These are phyloP conservation scores for Yamadazyma kitorensis DNA, from an alignment of 805 yeast genomes.

Conservation along the genomic window DNA sequence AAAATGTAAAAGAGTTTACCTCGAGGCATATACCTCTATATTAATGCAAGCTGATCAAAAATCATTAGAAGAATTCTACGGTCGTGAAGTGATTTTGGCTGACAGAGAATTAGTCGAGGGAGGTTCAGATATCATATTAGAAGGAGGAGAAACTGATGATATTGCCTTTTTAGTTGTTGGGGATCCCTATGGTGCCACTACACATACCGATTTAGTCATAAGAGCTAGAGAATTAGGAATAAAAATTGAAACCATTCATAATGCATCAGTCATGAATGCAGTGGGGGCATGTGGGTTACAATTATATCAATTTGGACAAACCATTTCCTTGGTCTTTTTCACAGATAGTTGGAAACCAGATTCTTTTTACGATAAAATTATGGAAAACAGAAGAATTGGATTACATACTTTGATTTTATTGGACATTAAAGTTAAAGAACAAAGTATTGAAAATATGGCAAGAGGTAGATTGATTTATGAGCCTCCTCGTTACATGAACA, in stretches of 20 bases:
- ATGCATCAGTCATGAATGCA: slow-evolving; percentile 97
- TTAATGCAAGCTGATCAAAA: slow-evolving; percentile 86
- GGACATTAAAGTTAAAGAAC: slow-evolving; percentile 96
- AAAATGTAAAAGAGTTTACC: slow-evolving; percentile 83
- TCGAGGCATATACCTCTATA: slow-evolving; percentile 94
- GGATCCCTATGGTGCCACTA: slow-evolving; percentile 97
- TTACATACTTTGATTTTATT: slow-evolving; percentile 84
- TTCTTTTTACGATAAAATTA: slow-evolving; percentile 82
- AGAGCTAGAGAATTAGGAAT: slow-evolving; percentile 86
- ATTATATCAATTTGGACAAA: slow-evolving; percentile 92
- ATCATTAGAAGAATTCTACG: slow-evolving; percentile 79
- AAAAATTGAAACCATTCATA: slow-evolving; percentile 79
- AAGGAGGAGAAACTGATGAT: slow-evolving; percentile 73
- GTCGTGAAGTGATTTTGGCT: slow-evolving; percentile 79
- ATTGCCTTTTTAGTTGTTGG: slow-evolving; percentile 96
- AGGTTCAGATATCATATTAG: slow-evolving; percentile 80
- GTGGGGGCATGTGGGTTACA: slow-evolving; percentile 98
- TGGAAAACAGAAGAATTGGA: slow-evolving; percentile 89
- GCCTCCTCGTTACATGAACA: slow-evolving; percentile 96
- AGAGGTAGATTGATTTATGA: slow-evolving; percentile 89
- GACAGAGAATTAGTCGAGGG: slow-evolving; percentile 93
- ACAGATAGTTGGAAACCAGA: slow-evolving; percentile 97
- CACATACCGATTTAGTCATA: slow-evolving; percentile 90
- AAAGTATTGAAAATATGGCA: slow-evolving; percentile 89
- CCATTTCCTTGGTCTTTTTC: slow-evolving; percentile 94